Evolutionary conservation across 2,329 filamentous ascomycete genomes (phyloP), one percentile per base, ranked within the genome.

Genomic region (Fusarium phyllophilum): DNA sequence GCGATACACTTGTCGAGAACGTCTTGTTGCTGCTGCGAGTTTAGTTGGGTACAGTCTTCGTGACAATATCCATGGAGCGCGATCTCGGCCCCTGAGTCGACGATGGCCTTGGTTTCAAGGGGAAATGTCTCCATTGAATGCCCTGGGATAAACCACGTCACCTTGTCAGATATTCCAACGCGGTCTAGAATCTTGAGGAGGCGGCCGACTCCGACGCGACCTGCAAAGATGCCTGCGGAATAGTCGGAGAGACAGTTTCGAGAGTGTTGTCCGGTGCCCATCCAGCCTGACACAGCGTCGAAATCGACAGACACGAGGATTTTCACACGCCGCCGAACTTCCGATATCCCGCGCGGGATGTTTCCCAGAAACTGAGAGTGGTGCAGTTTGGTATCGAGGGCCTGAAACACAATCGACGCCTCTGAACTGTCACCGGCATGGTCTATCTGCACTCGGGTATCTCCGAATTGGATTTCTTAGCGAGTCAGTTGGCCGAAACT

Each of bases 71-170:
- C 61, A 11, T 63, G 61, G 8, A 63, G 61, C 5, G 41, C 61
- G 12, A 63, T 58, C 12, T 63, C 61, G 24, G 61, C 61, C 8
- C 61, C 55, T 1, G 81, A 83, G 22, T 83, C 82, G 56, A 87
- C 85, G 22, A 77, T 80, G 44, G 77, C 73, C 12, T 83, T 83
- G 9, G 61, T 69, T 38, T 85, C 80, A 14, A 78, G 72, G 0
- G 86, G 85, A 62, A 87, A 87, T 20, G 83, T 86, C 75, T 88
- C 86, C 54, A 85, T 80, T 0, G 81, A 83, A 75, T 88, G 86
- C 70, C 86, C 86, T 1, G 86, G 86, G n/a, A 88, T 84, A 70
- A 85, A 87, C 86, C 85, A 88, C 14, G 86, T 87, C 20, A 84
- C 80, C 77, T 84, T 86, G 68, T 81, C 77, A 41, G 85, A 81